Percentiles rank a stretch among this genome's conserved stretches.
These are phyloP conservation scores for Citrus unshiu DNA, from an alignment of 345 rosid species.

Conservation along the genomic window DNA sequence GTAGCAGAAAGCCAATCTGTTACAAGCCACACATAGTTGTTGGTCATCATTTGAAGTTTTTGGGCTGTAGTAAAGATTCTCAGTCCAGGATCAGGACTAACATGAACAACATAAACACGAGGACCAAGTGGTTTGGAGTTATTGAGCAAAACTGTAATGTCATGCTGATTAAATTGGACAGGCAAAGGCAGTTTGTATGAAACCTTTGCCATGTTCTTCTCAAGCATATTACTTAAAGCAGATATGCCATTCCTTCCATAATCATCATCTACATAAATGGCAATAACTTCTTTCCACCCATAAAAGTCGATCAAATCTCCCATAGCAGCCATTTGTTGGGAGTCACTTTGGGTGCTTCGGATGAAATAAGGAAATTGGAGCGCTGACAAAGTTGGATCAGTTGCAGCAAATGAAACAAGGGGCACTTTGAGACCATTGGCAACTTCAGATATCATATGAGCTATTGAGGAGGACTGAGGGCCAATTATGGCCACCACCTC, in stretches of 20 bases:
- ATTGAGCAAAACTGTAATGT: slow-evolving; percentile 38
- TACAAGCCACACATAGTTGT: slow-evolving; percentile 69
- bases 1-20: slow-evolving; percentile 91
- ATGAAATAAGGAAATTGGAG: slow-evolving; percentile 73
- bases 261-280: slow-evolving; percentile 68
- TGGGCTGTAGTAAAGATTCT: slow-evolving; percentile 53
- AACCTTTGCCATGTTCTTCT: slow-evolving; percentile 41
- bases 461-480: slow-evolving; percentile 72
- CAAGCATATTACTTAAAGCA: slow-evolving; percentile 50
- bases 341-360: slow-evolving; percentile 70
- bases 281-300: slow-evolving; percentile 79
- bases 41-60: slow-evolving; percentile 70
- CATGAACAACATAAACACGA: slow-evolving; percentile 77
- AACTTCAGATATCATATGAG: slow-evolving; percentile 61
- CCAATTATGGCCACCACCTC: slow-evolving; percentile 74
- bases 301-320: slow-evolving; percentile 56
- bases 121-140: slow-evolving; percentile 52
- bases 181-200: slow-evolving; percentile 55
- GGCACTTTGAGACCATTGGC: slow-evolving; percentile 72
- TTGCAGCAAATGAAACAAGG: slow-evolving; percentile 76
- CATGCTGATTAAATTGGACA: slow-evolving; percentile 32
- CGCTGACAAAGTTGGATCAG: slow-evolving; percentile 89
- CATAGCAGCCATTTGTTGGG: slow-evolving; percentile 74
- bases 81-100: slow-evolving; percentile 60
- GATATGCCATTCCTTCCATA: slow-evolving; percentile 77